Percentiles rank a stretch among this genome's conserved stretches.
Conservation (phyloP, 371 early-diverging fungal species). For the Apophysomyces ossiformis region DNA sequence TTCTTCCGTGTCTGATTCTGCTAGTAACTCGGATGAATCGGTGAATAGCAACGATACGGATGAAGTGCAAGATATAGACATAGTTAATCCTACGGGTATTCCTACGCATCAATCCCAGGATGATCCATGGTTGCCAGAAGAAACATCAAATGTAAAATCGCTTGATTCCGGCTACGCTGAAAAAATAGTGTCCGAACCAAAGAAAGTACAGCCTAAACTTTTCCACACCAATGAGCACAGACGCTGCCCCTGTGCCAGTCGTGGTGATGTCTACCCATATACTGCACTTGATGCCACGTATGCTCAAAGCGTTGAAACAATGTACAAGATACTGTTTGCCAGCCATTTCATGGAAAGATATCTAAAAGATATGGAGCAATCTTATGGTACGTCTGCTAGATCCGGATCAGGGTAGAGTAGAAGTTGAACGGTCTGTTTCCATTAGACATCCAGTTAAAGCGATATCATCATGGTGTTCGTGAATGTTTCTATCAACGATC, state of each 20-base stretch:
- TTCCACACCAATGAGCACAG: background rate
- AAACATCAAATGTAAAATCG: background rate
- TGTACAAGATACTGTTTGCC: constrained; percentile 12
- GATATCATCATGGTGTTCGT: background rate
- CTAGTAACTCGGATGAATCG: background rate
- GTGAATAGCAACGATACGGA: background rate
- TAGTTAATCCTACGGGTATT: constrained; percentile 59
- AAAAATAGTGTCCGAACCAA: background rate
- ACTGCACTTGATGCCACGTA: constrained; percentile 10
- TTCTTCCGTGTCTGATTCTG: background rate
- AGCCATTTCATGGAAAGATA: constrained; percentile 10
- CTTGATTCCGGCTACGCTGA: background rate
- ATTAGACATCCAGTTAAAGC: background rate
- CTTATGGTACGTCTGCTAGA: constrained; percentile 6
- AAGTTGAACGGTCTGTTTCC: background rate
- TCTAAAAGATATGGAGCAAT: constrained; percentile 14
- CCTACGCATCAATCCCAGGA: background rate
- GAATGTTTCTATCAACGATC: background rate
- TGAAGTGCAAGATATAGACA: constrained; percentile 36
- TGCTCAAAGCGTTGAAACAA: constrained; percentile 4
- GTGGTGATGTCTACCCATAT: background rate
- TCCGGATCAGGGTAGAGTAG: background rate
- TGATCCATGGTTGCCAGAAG: background rate
- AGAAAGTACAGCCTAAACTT: background rate
- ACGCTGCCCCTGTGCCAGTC: background rate